Base-by-base conservation (phyloP, 371 early-diverging fungal genomes). In the Fennellomyces sp. region DNA sequence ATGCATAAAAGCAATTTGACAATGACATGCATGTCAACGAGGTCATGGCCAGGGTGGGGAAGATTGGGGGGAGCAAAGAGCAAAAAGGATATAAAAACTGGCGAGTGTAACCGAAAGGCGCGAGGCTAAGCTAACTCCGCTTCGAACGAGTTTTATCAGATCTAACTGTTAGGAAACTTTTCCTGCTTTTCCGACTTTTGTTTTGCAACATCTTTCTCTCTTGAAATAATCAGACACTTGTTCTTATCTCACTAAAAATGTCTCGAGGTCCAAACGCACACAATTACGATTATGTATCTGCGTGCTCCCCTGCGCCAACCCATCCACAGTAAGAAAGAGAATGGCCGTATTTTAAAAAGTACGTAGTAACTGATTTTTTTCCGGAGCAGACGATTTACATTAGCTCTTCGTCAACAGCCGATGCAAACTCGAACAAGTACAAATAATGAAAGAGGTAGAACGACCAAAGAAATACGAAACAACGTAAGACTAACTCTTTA, bases 371-470 rank as follows among this genome's bases (percentile, higher is more conserved):
- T 56, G 29, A n/a, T n/a, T n/a, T n/a, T n/a, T n/a, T n/a, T n/a
- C n/a, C n/a, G n/a, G n/a, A 36, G 36, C 11, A 56, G 59, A 25
- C 54, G 49, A 27, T 47, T 59, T 39, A 51, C 38, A 2, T 19
- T 64, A 17, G 47, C 28, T 15, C 13, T 66, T 2, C 56, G 66
- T 27, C 66, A 66, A 45, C 66, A 66, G 33, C 66, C 66, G 5
- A 51, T 66, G 2, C 61, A 66, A 52, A 56, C 66, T 21, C 56
- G 66, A 31, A 58, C 60, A 21, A 66, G 66, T 15, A 66, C 58
- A 15, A 66, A 55, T 38, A 66, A 61, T 51, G 66, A 66, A 55
- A 39, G 62, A 50, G 66, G 66, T 61, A 62, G 31, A 36, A 28
- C 15, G 1, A 48, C n/a, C n/a, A n/a, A n/a, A n/a, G n/a, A n/a